Percentiles rank a stretch among this genome's conserved stretches.
phyloP scores from a whole-genome alignment of 345 rosid genomes.

The Hypericum perforatum region DNA sequence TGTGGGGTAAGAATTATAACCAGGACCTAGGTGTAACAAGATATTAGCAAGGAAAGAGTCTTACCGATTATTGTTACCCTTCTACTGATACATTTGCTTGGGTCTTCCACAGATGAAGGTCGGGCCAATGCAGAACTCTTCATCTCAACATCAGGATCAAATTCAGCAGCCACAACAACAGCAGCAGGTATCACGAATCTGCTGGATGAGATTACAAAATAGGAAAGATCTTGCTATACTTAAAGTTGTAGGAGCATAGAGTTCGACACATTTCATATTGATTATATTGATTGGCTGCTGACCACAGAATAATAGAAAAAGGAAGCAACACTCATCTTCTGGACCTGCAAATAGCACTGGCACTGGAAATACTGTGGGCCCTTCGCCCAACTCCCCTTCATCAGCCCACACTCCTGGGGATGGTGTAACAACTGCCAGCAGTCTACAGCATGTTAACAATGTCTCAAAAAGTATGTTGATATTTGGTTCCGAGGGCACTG shows the following conservation, averaged over 20 bases:
- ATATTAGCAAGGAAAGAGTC: no score
- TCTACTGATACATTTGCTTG: background rate
- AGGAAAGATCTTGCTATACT: no score
- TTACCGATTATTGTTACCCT: no score
- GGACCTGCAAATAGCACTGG: conserved; percentile 58
- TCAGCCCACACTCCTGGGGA: conserved; percentile 66
- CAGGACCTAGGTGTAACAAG: no score
- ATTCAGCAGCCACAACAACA: conserved; percentile 35
- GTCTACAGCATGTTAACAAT: conserved; percentile 32
- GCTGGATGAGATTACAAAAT: no score
- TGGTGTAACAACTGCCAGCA: conserved; percentile 35
- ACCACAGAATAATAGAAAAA: conserved; percentile 42
- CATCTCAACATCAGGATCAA: conserved; percentile 45
- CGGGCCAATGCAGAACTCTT: conserved; percentile 42
- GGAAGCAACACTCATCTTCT: conserved; percentile 55
- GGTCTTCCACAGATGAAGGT: conserved; percentile 39
- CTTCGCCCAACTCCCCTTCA: conserved; percentile 53
- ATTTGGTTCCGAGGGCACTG: conserved; percentile 35
- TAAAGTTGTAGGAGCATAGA: background rate
- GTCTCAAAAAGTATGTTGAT: conserved; percentile 32
- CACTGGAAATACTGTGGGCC: conserved; percentile 52
- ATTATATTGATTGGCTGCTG: conserved; percentile 7
- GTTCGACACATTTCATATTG: conserved; percentile 1
- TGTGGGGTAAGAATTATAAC: no score
- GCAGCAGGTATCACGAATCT: no score